Evolutionary conservation across 1,139 yeast genomes (phyloP), one percentile per base, ranked within the genome.

Genomic region (Geotrichum carabidarum): DNA sequence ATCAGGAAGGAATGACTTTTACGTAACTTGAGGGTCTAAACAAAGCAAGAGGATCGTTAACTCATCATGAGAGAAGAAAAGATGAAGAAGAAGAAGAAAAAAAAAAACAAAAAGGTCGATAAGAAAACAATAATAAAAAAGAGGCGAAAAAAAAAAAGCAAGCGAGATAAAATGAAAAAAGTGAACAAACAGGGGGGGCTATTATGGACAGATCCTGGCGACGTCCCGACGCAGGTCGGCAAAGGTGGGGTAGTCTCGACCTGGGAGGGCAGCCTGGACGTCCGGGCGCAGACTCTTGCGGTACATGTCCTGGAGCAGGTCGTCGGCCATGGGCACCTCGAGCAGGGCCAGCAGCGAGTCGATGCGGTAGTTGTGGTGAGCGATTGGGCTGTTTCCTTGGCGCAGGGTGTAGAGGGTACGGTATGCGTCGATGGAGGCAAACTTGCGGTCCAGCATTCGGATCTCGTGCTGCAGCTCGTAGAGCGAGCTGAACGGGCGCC

Each of bases 251-350:
- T 22, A 43, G 18, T 43, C 46, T 12, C 35, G 12, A 11, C 12
- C 17, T 30, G 12, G 18, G 17, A 43, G 36, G 12, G 18, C 36
- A 5, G 12, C 12, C 18, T 27, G 36, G 17, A 47, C 40, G 8
- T 48, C 47, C 4, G 48, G 37, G 4, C 53, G 42, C 8, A 53
- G 18, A 4, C 46, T 43, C 14, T 44, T 35, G 11, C 53, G 41
- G 43, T 53, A 53, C 37, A 53, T 34, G 17, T 49, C 53, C 31
- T 49, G 49, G 2, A 49, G 31, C 4, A 53, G 53, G 35, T 53
- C 56, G 12, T 53, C 53, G 8, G 45, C 53, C 51, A 53, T 45
- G 3, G 47, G 48, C 17, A 53, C 53, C 22, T 53, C 56, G 12
- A 53, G 27, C 30, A 44, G 22, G 22, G 41, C 48, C 37, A 53